phyloP scores from a whole-genome alignment of 805 yeast genomes.

The Cyberlindnera saturnus region DNA sequence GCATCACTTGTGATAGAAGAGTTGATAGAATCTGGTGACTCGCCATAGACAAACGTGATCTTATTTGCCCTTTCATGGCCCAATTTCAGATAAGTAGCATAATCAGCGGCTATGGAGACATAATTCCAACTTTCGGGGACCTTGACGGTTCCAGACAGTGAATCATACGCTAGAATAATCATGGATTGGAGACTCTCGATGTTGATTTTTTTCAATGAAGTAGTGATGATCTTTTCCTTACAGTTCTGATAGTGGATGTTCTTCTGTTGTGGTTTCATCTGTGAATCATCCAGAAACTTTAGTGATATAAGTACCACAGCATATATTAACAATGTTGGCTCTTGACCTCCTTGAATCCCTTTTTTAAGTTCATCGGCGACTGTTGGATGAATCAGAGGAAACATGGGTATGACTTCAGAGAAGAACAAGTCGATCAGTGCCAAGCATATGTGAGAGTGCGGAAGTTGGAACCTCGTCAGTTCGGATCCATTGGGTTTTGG shows the following conservation, averaged over 20 bases:
- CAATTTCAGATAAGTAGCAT: constrained; percentile 19
- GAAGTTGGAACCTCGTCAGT: no score
- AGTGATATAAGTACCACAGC: constrained; percentile 17
- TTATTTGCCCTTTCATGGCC: constrained; percentile 12
- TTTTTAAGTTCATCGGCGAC: constrained; percentile 7
- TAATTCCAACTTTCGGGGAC: constrained; percentile 24
- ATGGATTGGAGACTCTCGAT: constrained; percentile 18
- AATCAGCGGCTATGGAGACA: constrained; percentile 22
- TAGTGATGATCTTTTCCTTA: constrained; percentile 17
- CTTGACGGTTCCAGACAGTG: constrained; percentile 17
- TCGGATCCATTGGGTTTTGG: no score
- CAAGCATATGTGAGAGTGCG: neutral
- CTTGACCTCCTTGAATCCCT: constrained; percentile 4
- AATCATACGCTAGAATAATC: constrained; percentile 19
- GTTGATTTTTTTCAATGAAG: constrained; percentile 16
- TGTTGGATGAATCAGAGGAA: constrained; percentile 20
- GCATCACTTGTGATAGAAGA: constrained; percentile 13
- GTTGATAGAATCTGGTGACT: constrained; percentile 14
- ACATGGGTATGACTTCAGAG: constrained; percentile 13
- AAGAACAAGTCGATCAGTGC: constrained; percentile 18
- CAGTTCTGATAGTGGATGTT: constrained; percentile 8
- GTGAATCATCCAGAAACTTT: constrained; percentile 17
- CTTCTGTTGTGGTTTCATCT: constrained; percentile 10
- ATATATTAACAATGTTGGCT: constrained; percentile 16
- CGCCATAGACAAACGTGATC: constrained; percentile 7